Base-by-base conservation (phyloP, 2,329 filamentous ascomycete genomes). In the Chaetomium globosum region DNA sequence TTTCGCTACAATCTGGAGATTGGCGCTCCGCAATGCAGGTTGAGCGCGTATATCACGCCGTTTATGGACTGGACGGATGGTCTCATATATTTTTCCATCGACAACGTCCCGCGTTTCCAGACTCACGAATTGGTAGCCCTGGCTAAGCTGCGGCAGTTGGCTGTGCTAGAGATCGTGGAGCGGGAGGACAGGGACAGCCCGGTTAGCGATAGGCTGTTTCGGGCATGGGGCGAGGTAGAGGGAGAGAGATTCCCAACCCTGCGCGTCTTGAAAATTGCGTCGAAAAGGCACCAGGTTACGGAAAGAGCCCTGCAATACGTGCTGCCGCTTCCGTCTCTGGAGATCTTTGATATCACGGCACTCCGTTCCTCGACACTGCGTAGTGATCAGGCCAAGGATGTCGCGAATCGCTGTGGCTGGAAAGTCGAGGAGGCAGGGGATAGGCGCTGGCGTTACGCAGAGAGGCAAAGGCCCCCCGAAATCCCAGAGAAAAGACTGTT, bases 201-300 rank as follows among this genome's bases (percentile, higher is more conserved):
- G 3, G 53, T 83, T 6, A 80, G 69, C 48, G 82, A 85, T 67
- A 75, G 80, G 7, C 74, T 85, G 2, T 63, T 85, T 23, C 75
- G 78, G 39, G 78, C 78, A 26, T 85, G 82, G 81, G 76, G 78
- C 0, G 75, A 78, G 54, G 73, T 74, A 43, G 67, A 74, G 0
- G 23, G 23, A 2, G 70, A 76, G 9, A 76, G 81, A 0, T 85
- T 85, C 43, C 81, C 82, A 0, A 53, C 78, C 4, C 75, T 85
- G 51, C 76, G 82, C 4, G 72, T 84, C 19, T 71, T 85, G 51
- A 76, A 78, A 31, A 77, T 85, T 16, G 79, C 77, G 2, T 59
- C 60, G 21, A 58, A 13, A 21, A 30, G 16, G 7, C 55, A 31
- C 19, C 13, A 1, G 6, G 28, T 69, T 0, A 80, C 81, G 0